Percentiles rank a stretch among this genome's conserved stretches.
Conservation (phyloP, 129 eudicot species). For the Mikania micrantha region DNA sequence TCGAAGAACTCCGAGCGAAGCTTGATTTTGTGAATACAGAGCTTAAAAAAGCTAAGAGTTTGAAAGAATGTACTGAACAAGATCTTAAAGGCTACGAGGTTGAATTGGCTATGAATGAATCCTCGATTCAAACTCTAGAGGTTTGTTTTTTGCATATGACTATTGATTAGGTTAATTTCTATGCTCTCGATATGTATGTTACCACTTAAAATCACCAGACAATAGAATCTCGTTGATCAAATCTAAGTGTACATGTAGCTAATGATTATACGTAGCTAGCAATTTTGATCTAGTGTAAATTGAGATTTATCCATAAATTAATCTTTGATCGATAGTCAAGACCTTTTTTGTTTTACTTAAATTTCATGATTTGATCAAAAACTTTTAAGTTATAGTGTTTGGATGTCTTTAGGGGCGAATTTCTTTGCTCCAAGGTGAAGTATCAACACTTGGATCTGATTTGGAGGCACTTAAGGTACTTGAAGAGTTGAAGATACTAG, state of each 20-base stretch:
- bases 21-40: constrained; percentile 37
- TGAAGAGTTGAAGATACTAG: background rate
- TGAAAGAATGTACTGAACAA: constrained; percentile 54
- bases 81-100: constrained; percentile 74
- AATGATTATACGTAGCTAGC: background rate
- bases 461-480: constrained; percentile 57
- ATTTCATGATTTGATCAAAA: background rate
- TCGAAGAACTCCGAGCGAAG: constrained; percentile 46
- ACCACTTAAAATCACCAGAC: background rate
- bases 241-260: background rate
- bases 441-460: constrained; percentile 45
- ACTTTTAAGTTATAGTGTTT: constrained; percentile 1
- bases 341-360: background rate
- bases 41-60: constrained; percentile 50
- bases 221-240: background rate
- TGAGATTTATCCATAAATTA: background rate
- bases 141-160: constrained; percentile 18
- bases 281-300: background rate
- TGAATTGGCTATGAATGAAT: constrained; percentile 55
- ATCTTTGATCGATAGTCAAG: background rate
- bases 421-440: constrained; percentile 46
- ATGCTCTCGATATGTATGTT: background rate
- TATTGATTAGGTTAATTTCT: background rate
- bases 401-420: constrained; percentile 49
- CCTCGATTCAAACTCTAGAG: constrained; percentile 72